Evolutionary conservation across 345 rosid species (phyloP), one percentile per base, ranked within the genome.

Genomic region (Pugionium cornutum): DNA sequence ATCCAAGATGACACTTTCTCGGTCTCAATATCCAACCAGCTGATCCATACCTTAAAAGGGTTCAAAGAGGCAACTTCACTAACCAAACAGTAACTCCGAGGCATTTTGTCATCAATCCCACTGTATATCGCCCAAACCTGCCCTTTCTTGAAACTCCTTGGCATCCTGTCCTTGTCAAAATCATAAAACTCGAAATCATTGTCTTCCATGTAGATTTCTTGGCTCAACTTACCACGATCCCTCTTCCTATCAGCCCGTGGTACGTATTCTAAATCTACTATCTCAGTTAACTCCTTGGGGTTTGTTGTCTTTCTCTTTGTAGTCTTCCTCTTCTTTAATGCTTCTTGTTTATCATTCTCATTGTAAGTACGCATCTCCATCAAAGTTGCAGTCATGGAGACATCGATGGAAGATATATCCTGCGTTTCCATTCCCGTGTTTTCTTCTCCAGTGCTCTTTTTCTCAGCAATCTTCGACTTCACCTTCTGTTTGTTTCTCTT

Each of bases 71-170:
- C 55, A 45, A 87, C 89, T 76, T 92, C 96, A 39, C 80, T 83
- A 35, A 92, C 77, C 82, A 92, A 73, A 73, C 91, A 81, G 77
- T 92, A 92, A 69, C 67, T 78, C 77, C 92, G 81, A 8, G 95
- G 98, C 84, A 85, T 75, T 58, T 83, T 78, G 51, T 85, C 84
- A 39, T 73, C 81, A 64, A 80, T 80, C 26, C 83, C 84, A 47
- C 82, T 80, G 9, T 89, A 87, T 39, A 80, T 55, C 26, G 94
- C 94, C 97, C 96, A 89, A 37, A 92, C 79, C 73, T 89, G 97
- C 68, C 97, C 94, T 77, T 83, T 87, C 80, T 81, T 86, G 55
- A 87, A 85, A 49, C 76, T 81, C 71, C 77, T 84, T 60, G 81
- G 91, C 9, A 37, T 58, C 77, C 87, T 81, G 64, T 84, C 95